Evolutionary conservation across 148 eudicot genomes (phyloP).

Genomic region (Chenopodium album): DNA sequence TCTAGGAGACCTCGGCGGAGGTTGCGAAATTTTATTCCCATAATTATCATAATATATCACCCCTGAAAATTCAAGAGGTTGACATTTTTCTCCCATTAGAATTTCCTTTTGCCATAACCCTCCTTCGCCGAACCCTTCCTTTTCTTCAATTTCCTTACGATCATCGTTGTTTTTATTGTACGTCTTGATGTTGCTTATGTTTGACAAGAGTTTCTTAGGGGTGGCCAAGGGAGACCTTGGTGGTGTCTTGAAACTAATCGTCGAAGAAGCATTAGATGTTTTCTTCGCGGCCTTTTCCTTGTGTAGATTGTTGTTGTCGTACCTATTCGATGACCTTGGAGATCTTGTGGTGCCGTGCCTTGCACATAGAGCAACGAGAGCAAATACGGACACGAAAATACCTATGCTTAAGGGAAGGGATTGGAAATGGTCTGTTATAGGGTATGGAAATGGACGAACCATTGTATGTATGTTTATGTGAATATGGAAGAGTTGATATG

Average conservation of each 20-base stretch:
- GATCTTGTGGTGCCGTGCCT: conserved; percentile 33
- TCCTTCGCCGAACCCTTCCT: conserved; percentile 47
- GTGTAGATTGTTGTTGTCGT: conserved; percentile 5
- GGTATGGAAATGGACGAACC: conserved; percentile 39
- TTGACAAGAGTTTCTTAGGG: conserved; percentile 42
- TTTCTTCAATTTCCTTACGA: conserved; percentile 2
- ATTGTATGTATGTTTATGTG: conserved; percentile 20
- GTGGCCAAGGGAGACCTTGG: conserved; percentile 37
- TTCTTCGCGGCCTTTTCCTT: not conserved
- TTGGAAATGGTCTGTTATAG: conserved; percentile 13
- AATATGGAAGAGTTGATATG: not conserved
- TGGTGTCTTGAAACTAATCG: not conserved
- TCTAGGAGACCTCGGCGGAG: conserved; percentile 66
- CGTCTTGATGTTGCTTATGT: conserved; percentile 33
- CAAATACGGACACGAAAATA: conserved; percentile 41
- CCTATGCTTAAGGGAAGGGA: conserved; percentile 47
- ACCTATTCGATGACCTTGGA: conserved; percentile 8
- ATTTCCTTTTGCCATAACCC: conserved; percentile 81
- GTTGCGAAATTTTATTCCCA: conserved; percentile 50
- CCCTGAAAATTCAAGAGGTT: conserved; percentile 73
- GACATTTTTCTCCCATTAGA: conserved; percentile 82
- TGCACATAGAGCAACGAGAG: conserved; percentile 55
- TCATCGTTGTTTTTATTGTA: conserved; percentile 11
- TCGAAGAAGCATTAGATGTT: not conserved
- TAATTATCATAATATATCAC: conserved; percentile 65